These are phyloP conservation scores for Fulvia fulva DNA, from an alignment of 2,329 filamentous ascomycete genomes.

Conservation along the genomic window DNA sequence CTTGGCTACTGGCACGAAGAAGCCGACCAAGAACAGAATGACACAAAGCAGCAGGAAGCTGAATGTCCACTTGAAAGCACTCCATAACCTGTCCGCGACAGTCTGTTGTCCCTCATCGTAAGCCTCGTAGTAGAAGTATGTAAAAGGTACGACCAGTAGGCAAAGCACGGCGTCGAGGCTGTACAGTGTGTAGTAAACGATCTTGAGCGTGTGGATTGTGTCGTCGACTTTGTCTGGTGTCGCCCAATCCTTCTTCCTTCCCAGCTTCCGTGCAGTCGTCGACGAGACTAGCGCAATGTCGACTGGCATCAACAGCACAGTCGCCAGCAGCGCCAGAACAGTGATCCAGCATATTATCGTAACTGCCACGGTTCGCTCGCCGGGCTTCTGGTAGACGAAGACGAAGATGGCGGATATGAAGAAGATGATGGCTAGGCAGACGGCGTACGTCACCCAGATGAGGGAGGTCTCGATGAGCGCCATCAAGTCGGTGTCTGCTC, in stretches of 20 bases:
- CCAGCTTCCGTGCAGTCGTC: slow-evolving; percentile 70
- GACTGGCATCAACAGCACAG: slow-evolving; percentile 85
- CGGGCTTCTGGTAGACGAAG: slow-evolving; percentile 84
- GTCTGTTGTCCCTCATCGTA: slow-evolving; percentile 85
- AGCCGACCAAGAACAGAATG: slow-evolving; percentile 83
- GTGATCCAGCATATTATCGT: slow-evolving; percentile 83
- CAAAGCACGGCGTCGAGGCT: slow-evolving; percentile 87
- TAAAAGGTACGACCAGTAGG: slow-evolving; percentile 84
- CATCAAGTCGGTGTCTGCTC: slow-evolving; percentile 41
- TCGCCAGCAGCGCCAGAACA: slow-evolving; percentile 81
- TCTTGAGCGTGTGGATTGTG: slow-evolving; percentile 75
- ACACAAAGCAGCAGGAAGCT: slow-evolving; percentile 76
- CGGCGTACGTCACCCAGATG: slow-evolving; percentile 91
- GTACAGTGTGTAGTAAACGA: slow-evolving; percentile 91
- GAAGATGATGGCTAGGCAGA: slow-evolving; percentile 73
- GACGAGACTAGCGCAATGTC: slow-evolving; percentile 93
- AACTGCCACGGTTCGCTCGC: slow-evolving; percentile 78
- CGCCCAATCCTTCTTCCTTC: slow-evolving; percentile 91
- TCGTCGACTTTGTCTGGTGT: slow-evolving; percentile 72
- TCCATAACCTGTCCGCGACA: slow-evolving; percentile 66
- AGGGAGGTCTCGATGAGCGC: slow-evolving; percentile 77
- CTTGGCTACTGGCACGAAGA: slow-evolving; percentile 82
- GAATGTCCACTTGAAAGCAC: slow-evolving; percentile 86
- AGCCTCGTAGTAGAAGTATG: slow-evolving; percentile 98
- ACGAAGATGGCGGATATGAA: slow-evolving; percentile 78